Base-by-base conservation (phyloP, 73 alveolate species). In the Paraurostyla sp. region DNA sequence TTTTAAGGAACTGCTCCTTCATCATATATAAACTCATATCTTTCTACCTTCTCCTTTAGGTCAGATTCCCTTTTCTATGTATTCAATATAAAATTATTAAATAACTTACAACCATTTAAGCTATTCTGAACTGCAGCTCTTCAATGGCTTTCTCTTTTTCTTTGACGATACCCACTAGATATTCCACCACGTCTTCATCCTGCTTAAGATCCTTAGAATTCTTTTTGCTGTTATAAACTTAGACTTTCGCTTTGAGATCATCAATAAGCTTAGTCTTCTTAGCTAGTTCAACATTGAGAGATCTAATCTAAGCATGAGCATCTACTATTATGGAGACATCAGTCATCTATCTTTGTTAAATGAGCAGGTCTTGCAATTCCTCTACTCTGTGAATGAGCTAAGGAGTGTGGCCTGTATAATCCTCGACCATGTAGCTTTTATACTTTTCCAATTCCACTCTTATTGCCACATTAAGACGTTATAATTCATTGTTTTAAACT, bases 151-250 rank as follows among this genome's bases (percentile, higher is more conserved):
- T 78, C 41, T 78, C 89, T 78, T 52, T 78, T 9, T 78, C 89
- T 51, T 78, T 78, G 42, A 78, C 78, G 4, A 78, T 51, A 23
- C 48, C 50, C 3, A 78, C 89, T 54, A 78, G 32, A 32, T 78
- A 78, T 25, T 78, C 89, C 2, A 78, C 89, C 7, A 78, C 62
- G 33, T 78, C 89, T 51, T 78, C 89, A 78, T 78, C 89, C 40
- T 78, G 52, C 56, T 50, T 50, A 11, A 73, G 51, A 48, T 73
- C 87, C 13, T 50, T 45, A 23, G 71, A 68, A 30, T 78, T 78
- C 68, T 36, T 50, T 54, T 54, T 78, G 22, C 89, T 78, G 46
- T 40, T 78, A 23, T 51, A 51, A 78, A 29, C 40, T 41, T 78
- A 40, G 2, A 78, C 80, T 52, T 78, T 78, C 25, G 54, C 29